Conservation (phyloP, 192 early-diverging fungal species). For the Phlyctochytrium arcticum region DNA sequence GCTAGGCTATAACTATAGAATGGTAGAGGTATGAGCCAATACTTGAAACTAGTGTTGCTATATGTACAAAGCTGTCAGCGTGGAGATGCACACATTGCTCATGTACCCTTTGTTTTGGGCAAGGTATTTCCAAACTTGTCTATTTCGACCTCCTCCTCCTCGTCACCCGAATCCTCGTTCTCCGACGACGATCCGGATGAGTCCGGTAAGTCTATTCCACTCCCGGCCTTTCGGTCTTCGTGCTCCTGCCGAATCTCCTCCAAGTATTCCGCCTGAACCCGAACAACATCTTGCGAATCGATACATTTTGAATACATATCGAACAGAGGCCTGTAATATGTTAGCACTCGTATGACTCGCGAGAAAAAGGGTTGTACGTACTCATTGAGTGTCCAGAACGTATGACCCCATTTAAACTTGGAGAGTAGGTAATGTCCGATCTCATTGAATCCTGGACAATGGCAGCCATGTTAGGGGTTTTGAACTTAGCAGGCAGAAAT, state of each 20-base stretch:
- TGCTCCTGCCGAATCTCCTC: constrained; percentile 67
- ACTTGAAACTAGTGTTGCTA: too few species aligned
- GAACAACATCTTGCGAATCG: constrained; percentile 66
- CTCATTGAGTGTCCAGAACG: constrained; percentile 86
- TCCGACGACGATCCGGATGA: too few species aligned
- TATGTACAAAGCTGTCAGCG: too few species aligned
- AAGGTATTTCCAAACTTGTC: constrained; percentile 18
- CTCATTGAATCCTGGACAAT: constrained; percentile 45
- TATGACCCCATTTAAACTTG: constrained; percentile 95
- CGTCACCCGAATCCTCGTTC: constrained; percentile 15
- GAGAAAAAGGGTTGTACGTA: constrained; percentile 10
- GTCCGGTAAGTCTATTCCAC: not conserved
- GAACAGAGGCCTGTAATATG: constrained; percentile 58
- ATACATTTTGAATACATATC: constrained; percentile 72
- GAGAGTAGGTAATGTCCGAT: constrained; percentile 71
- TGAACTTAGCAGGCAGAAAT: not conserved
- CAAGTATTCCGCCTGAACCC: constrained; percentile 78
- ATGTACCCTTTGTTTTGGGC: too few species aligned
- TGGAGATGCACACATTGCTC: too few species aligned
- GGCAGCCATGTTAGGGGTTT: not conserved
- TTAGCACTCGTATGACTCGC: not conserved
- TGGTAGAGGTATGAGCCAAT: too few species aligned
- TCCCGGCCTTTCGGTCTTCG: constrained; percentile 19
- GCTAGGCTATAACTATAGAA: too few species aligned
- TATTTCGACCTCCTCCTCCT: constrained; percentile 13